phyloP scores from a whole-genome alignment of 345 rosid species.

The Rhizophora mangle region DNA sequence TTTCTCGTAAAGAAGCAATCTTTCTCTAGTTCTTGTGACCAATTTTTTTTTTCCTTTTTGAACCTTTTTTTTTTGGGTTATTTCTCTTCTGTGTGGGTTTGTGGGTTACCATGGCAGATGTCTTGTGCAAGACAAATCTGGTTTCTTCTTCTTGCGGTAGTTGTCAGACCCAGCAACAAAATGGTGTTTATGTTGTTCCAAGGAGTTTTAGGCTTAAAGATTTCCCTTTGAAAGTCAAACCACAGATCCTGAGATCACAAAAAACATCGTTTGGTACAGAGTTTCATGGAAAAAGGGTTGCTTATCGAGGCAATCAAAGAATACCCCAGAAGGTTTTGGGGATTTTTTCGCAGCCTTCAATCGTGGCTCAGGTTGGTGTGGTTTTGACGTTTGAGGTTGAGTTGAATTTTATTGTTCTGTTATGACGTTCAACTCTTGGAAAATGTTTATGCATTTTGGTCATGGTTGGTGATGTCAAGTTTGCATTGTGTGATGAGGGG shows the following conservation, averaged over 20 bases:
- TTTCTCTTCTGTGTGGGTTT: not conserved
- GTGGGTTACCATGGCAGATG: constrained; percentile 41
- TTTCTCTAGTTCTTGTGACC: not conserved
- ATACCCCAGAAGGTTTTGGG: constrained; percentile 22
- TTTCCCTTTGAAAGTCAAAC: constrained; percentile 35
- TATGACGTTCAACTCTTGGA: not conserved
- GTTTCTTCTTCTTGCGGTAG: constrained; percentile 20
- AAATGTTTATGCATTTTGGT: no score
- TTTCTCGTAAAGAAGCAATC: not conserved
- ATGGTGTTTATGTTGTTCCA: constrained; percentile 18
- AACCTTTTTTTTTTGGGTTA: not conserved
- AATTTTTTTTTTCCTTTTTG: not conserved
- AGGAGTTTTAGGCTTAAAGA: constrained; percentile 33
- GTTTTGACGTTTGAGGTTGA: not conserved
- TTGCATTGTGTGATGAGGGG: not conserved
- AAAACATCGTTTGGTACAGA: constrained; percentile 15
- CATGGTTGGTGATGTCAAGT: no score
- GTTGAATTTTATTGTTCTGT: no score
- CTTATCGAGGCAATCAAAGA: constrained; percentile 26
- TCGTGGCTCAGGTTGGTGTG: constrained; percentile 53
- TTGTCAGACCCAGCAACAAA: constrained; percentile 27
- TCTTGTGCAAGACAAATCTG: constrained; percentile 45
- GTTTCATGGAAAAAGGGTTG: constrained; percentile 46
- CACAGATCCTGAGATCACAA: constrained; percentile 29
- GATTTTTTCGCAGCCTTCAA: constrained; percentile 22